Conservation (phyloP, 2,329 filamentous ascomycete species). For the Diaporthe sp. region DNA sequence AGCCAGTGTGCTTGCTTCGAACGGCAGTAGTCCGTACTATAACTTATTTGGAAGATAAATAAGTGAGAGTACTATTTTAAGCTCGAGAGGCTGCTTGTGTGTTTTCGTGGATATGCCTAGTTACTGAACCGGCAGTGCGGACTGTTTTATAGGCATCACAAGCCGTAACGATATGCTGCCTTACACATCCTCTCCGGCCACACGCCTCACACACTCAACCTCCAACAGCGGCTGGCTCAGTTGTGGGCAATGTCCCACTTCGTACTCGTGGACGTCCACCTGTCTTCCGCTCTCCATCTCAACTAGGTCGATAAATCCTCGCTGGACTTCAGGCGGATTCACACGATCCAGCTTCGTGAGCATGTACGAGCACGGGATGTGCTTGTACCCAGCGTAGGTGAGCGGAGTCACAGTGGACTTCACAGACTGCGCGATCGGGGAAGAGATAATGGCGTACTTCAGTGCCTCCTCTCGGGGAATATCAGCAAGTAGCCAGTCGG, state of each 20-base stretch:
- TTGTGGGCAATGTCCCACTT: background rate
- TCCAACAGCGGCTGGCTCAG: background rate
- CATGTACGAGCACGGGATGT: constrained; percentile 1
- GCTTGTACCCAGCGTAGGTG: background rate
- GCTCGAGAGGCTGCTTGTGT: no score
- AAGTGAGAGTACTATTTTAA: no score
- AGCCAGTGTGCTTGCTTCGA: no score
- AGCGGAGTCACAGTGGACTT: background rate
- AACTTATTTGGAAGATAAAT: no score
- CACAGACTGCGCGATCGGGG: background rate
- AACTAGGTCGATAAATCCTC: background rate
- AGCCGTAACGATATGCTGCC: background rate
- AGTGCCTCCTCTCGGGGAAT: background rate
- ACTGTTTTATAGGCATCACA: no score
- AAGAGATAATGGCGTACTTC: background rate
- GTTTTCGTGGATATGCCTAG: no score
- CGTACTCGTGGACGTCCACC: background rate
- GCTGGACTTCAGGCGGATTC: background rate
- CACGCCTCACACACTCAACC: background rate
- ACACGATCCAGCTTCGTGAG: background rate
- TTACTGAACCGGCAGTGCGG: no score
- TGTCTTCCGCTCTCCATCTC: background rate
- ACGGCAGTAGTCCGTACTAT: no score
- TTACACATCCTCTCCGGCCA: background rate
- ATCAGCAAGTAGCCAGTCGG: background rate